A percentile compares a stretch with the other conserved stretches of the same genome.
These are phyloP conservation scores for Ogataea sp. DNA, from an alignment of 805 yeast genomes.

Conservation along the genomic window DNA sequence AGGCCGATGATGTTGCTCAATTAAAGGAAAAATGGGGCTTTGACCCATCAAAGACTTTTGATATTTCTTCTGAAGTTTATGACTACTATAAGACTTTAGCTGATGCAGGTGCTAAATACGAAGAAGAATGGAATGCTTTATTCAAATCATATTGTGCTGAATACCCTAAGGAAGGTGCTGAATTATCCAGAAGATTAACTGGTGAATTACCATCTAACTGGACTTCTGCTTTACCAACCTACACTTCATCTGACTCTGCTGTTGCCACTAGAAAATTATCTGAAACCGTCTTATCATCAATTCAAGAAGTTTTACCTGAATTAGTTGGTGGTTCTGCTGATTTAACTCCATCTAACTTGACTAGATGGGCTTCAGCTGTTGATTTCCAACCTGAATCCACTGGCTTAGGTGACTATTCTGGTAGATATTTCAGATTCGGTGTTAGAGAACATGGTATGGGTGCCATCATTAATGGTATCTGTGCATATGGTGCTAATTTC, in stretches of 20 bases:
- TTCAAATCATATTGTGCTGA: conserved; percentile 53
- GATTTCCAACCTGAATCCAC: conserved; percentile 89
- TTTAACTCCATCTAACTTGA: conserved; percentile 93
- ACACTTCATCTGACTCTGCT: conserved; percentile 70
- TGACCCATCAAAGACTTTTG: conserved; percentile 75
- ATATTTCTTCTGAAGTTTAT: conserved; percentile 76
- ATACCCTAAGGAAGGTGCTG: conserved; percentile 75
- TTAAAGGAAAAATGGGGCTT: conserved; percentile 80
- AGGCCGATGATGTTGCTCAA: conserved; percentile 85
- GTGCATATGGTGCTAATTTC: conserved; percentile 82
- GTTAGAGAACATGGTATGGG: conserved; percentile 99
- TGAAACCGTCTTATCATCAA: conserved; percentile 61
- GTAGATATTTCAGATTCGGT: conserved; percentile 96
- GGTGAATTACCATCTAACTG: conserved; percentile 79
- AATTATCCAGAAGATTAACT: conserved; percentile 67
- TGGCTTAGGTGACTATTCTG: conserved; percentile 77
- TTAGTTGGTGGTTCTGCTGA: conserved; percentile 97
- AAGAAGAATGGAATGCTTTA: conserved; percentile 67
- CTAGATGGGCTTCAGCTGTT: conserved; percentile 74
- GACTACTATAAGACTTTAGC: conserved; percentile 54
- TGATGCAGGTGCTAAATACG: conserved; percentile 50
- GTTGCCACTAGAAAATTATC: conserved; percentile 93
- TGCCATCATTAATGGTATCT: conserved; percentile 94
- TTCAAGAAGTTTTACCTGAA: conserved; percentile 70
- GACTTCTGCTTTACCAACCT: conserved; percentile 71